These are phyloP conservation scores for Cryphonectria naterciae DNA, from an alignment of 2,329 filamentous ascomycete species.

Conservation along the genomic window DNA sequence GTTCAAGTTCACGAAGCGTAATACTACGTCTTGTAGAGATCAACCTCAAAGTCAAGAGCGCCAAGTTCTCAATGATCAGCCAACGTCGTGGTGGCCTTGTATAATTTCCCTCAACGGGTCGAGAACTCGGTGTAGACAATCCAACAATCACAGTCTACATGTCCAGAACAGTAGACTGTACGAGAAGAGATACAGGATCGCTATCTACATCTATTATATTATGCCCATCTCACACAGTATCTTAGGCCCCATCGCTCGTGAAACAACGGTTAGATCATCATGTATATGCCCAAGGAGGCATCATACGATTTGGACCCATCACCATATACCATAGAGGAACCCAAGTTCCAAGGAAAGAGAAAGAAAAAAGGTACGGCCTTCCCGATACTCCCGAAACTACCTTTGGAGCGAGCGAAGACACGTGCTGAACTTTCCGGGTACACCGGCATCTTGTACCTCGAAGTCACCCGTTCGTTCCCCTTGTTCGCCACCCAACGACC, in stretches of 20 bases:
- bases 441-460: slow-evolving; percentile 8
- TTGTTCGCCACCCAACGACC: not conserved
- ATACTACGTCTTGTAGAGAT: not conserved
- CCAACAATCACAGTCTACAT: not conserved
- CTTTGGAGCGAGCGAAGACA: not conserved
- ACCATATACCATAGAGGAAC: not conserved
- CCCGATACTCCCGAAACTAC: not conserved
- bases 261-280: not conserved
- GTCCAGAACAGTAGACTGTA: not conserved
- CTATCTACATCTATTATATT: not conserved
- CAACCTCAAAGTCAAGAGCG: not conserved
- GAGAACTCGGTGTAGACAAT: not conserved
- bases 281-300: not conserved
- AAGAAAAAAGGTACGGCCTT: not conserved
- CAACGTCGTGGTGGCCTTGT: not conserved
- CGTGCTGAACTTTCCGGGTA: slow-evolving; percentile 7
- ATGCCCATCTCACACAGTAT: not conserved
- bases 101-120: not conserved
- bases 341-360: not conserved
- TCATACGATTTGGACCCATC: not conserved
- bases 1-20: not conserved
- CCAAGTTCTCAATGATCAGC: not conserved
- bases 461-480: not conserved
- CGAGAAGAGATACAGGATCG: not conserved
- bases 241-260: not conserved